A percentile compares a stretch with the other conserved stretches of the same genome.
These are phyloP conservation scores for Austropuccinia psidii DNA, from an alignment of 1,284 basidiomycete genomes.

Conservation along the genomic window DNA sequence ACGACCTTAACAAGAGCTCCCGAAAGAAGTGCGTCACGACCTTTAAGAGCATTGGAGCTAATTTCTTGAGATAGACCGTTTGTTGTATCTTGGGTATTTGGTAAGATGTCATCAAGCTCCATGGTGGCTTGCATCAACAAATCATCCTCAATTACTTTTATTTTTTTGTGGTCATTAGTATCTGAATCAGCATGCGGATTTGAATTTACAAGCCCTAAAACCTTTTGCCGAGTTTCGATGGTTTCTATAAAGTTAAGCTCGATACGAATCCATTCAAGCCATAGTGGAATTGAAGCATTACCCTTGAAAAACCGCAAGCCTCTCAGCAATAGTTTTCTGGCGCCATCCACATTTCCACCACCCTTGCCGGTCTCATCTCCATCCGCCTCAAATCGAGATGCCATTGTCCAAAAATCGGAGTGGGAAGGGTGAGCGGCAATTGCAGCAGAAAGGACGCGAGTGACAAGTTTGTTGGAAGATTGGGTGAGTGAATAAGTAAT, in stretches of 20 bases:
- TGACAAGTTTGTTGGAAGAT: constrained; percentile 42
- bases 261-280: constrained; percentile 44
- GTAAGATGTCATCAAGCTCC: constrained; percentile 32
- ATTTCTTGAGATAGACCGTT: constrained; percentile 29
- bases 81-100: background rate
- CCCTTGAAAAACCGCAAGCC: constrained; percentile 43
- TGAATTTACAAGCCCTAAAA: constrained; percentile 41
- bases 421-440: constrained; percentile 44
- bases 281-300: constrained; percentile 38
- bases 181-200: constrained; percentile 9
- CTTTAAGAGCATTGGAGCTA: constrained; percentile 34
- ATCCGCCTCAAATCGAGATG: constrained; percentile 44
- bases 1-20: constrained; percentile 44
- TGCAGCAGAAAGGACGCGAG: constrained; percentile 42
- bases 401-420: constrained; percentile 44
- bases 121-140: constrained; percentile 37
- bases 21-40: constrained; percentile 42
- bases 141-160: constrained; percentile 21
- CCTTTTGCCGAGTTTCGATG: constrained; percentile 40
- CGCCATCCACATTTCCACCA: constrained; percentile 44
- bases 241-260: constrained; percentile 44
- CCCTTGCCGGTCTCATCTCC: constrained; percentile 43
- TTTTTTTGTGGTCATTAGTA: background rate
- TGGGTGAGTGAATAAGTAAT: constrained; percentile 42
- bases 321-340: constrained; percentile 44